Percentiles rank a stretch among this genome's conserved stretches.
These are phyloP conservation scores for Moricandia moricandioides DNA, from an alignment of 345 rosid genomes.

Conservation along the genomic window DNA sequence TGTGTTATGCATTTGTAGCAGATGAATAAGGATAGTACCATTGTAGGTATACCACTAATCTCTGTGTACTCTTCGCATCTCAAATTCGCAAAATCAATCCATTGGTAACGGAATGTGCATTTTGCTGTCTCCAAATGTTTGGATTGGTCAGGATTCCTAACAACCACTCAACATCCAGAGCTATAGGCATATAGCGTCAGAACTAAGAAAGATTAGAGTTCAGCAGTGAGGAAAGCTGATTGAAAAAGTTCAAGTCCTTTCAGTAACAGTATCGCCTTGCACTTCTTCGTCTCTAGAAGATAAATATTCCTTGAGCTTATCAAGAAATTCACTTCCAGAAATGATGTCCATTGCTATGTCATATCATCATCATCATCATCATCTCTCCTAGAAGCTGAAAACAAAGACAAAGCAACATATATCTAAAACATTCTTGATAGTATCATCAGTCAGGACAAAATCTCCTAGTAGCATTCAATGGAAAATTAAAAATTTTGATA, in stretches of 20 bases:
- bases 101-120: constrained; percentile 72
- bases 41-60: constrained; percentile 77
- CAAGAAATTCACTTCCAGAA: constrained; percentile 75
- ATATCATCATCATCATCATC: constrained; percentile 79
- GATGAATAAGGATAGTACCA: constrained; percentile 43
- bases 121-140: constrained; percentile 95
- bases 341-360: constrained; percentile 85
- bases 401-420: too few relatives aligned
- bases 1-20: neutral
- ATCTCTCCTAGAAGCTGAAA: constrained; percentile 75
- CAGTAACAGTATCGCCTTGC: constrained; percentile 67
- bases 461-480: too few relatives aligned
- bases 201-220: too few relatives aligned
- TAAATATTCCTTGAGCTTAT: constrained; percentile 67
- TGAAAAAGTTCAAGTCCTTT: constrained; percentile 40
- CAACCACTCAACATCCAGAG: neutral
- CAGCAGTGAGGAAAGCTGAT: too few relatives aligned
- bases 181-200: neutral
- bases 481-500: too few relatives aligned
- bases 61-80: constrained; percentile 86
- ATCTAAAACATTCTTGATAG: too few relatives aligned
- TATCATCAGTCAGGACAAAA: too few relatives aligned
- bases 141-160: constrained; percentile 92
- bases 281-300: constrained; percentile 56
- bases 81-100: constrained; percentile 95